Percentiles rank a stretch among this genome's conserved stretches.
phyloP scores from a whole-genome alignment of 257 asterid genomes.

The Solanum megistacrolobum region DNA sequence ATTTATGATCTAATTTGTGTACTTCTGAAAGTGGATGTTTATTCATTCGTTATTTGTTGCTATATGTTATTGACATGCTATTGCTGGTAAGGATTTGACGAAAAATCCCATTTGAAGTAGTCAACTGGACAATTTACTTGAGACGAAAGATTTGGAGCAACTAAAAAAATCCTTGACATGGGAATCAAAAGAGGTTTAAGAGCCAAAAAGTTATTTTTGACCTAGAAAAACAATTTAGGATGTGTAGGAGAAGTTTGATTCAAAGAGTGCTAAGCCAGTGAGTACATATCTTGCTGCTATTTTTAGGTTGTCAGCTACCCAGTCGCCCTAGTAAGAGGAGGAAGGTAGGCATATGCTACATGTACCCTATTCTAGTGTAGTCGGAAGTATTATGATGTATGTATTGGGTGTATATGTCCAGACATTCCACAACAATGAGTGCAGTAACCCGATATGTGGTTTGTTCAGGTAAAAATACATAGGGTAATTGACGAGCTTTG shows the following conservation, averaged over 20 bases:
- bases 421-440: neutral
- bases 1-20: neutral
- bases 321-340: neutral
- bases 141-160: neutral
- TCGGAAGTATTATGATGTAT: neutral
- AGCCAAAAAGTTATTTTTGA: neutral
- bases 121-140: neutral
- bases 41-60: neutral
- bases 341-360: neutral
- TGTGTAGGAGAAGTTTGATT: neutral
- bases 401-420: neutral
- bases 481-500: neutral
- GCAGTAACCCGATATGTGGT: neutral
- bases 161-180: neutral
- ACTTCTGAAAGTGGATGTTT: neutral
- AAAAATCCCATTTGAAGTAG: neutral
- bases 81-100: neutral
- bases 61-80: neutral
- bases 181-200: neutral
- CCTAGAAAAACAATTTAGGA: neutral
- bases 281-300: neutral
- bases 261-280: neutral
- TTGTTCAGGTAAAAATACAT: neutral
- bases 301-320: neutral
- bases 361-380: neutral